Percentiles rank a stretch among this genome's conserved stretches.
These are phyloP conservation scores for Penicillium decumbens DNA, from an alignment of 2,329 filamentous ascomycete species.

Conservation along the genomic window DNA sequence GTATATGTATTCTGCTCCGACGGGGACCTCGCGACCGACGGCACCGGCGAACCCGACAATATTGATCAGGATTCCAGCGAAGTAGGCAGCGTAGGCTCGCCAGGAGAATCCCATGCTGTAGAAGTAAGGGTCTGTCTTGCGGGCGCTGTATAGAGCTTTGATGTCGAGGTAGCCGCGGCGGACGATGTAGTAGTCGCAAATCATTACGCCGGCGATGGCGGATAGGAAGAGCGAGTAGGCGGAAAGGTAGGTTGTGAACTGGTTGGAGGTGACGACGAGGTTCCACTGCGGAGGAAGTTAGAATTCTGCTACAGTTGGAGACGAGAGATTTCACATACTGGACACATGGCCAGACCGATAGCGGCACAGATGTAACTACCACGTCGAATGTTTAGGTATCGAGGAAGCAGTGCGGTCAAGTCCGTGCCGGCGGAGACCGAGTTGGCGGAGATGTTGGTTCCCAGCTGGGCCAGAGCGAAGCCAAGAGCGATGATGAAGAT, in stretches of 20 bases:
- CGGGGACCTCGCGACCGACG: slow-evolving; percentile 65
- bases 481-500: slow-evolving; percentile 68
- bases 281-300: slow-evolving; percentile 47
- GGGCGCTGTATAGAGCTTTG: slow-evolving; percentile 71
- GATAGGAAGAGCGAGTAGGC: slow-evolving; percentile 93
- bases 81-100: slow-evolving; percentile 78
- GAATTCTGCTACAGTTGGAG: neutral
- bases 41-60: slow-evolving; percentile 87
- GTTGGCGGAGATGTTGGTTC: slow-evolving; percentile 84
- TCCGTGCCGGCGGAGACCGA: slow-evolving; percentile 78
- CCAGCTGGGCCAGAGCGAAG: slow-evolving; percentile 74
- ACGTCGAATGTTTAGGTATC: slow-evolving; percentile 77
- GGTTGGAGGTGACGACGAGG: slow-evolving; percentile 67
- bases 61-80: slow-evolving; percentile 80
- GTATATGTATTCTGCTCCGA: slow-evolving; percentile 79
- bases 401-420: slow-evolving; percentile 72
- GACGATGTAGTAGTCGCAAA: slow-evolving; percentile 81
- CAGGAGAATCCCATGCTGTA: slow-evolving; percentile 71
- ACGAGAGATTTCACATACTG: slow-evolving; percentile 43
- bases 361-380: slow-evolving; percentile 80
- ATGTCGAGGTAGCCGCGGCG: slow-evolving; percentile 76
- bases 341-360: slow-evolving; percentile 79
- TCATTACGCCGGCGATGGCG: slow-evolving; percentile 86
- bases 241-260: slow-evolving; percentile 86
- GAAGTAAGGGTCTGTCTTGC: slow-evolving; percentile 60